Evolutionary conservation across 441 rosid species (phyloP).

Genomic region (Gossypium gossypioides): DNA sequence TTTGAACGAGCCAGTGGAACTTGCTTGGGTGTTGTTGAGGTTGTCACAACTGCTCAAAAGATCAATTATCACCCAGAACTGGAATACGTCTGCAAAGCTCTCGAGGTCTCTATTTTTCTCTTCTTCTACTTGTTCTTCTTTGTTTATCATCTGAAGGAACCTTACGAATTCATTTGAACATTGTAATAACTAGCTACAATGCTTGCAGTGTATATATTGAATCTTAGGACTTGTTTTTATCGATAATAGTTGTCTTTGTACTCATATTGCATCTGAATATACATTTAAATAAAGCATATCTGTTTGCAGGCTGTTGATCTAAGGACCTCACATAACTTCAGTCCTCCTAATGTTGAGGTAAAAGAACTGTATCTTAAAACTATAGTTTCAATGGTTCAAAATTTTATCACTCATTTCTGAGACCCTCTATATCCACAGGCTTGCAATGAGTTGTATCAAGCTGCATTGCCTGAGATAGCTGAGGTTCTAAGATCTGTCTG

Average conservation of each 20-base stretch:
- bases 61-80: slow-evolving; percentile 59
- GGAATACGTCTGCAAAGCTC: slow-evolving; percentile 74
- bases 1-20: slow-evolving; percentile 51
- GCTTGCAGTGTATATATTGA: neutral
- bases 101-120: slow-evolving; percentile 46
- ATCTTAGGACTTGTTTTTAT: neutral
- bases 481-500: slow-evolving; percentile 56
- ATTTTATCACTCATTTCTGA: slow-evolving; percentile 16
- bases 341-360: slow-evolving; percentile 46
- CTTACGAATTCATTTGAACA: neutral
- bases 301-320: slow-evolving; percentile 70
- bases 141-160: neutral
- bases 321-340: slow-evolving; percentile 53
- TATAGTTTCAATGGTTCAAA: neutral
- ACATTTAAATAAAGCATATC: slow-evolving; percentile 22
- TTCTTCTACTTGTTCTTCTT: slow-evolving; percentile 9
- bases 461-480: slow-evolving; percentile 49
- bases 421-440: slow-evolving; percentile 39
- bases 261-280: neutral
- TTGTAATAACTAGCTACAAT: neutral
- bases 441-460: slow-evolving; percentile 38
- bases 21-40: slow-evolving; percentile 91
- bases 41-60: slow-evolving; percentile 60
- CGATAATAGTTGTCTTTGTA: neutral
- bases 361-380: slow-evolving; percentile 9